Base-by-base conservation (phyloP, 257 asterid species). In the Thymus quinquecostatus region DNA sequence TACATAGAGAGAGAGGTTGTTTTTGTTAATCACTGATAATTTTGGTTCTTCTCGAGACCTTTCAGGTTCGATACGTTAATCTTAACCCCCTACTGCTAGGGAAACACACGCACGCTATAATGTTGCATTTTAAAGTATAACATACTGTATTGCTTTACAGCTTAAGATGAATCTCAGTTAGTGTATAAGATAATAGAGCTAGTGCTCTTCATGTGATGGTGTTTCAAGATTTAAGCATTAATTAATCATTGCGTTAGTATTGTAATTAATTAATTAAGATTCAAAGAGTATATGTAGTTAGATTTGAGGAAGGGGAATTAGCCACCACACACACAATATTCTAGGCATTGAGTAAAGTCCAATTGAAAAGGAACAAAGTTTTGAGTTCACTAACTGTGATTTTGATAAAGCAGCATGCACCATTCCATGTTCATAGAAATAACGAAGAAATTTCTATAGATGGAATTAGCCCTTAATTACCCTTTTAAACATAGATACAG, bases 1-100 rank as follows among this genome's bases (percentile, higher is more conserved):
- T 86, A 86, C 82, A 77, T 21, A 80, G 86, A 81, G 86, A 66
- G 59, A 48, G 34, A 69, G 67, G 6, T 63, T 64, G 11, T 32
- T 69, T 36, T 27, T 54, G 27, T 38, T 27, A 44, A 3, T 44
- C 49, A 44, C 2, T 44, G 10, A 6, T 54, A 10, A 9, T 53
- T 53, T 54, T 29, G 27, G 12, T 54, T 27, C 13, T 54, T 21
- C 21, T 21, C 21, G 21, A 21, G 21, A 21, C 21, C 21, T 21
- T 21, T 21, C 21, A 21, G 21, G 21, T 21, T 21, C 21, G 21
- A 21, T 21, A 21, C 21, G 21, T 21, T 21, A 21, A 21, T 21
- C 21, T 21, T 21, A 21, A 21, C 21, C 21, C 21, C 21, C 21
- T 21, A 21, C 21, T 21, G 21, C 21, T 21, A 21, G 21, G 21